Conservation (phyloP, 495 filamentous ascomycete species). For the Neurospora sp. region DNA sequence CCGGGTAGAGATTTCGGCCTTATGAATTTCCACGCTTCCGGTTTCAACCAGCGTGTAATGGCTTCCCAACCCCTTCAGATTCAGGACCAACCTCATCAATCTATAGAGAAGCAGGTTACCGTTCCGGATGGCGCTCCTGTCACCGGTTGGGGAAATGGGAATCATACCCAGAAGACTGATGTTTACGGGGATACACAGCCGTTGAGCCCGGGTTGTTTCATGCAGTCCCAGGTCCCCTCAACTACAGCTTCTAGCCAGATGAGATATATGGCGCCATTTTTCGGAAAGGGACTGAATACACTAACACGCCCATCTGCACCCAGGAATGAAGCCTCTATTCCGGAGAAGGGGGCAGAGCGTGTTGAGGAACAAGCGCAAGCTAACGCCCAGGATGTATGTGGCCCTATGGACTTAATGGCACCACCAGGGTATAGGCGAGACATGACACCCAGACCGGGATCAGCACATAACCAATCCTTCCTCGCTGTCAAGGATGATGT, state of each 20-base stretch:
- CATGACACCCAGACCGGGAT: slow-evolving; percentile 3
- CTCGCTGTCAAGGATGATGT: slow-evolving; percentile 12
- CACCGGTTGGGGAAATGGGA: slow-evolving; percentile 27
- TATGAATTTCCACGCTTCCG: slow-evolving; percentile 18
- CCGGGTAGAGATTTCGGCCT: slow-evolving; percentile 33
- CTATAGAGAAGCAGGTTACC: neutral
- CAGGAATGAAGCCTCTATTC: slow-evolving; percentile 20
- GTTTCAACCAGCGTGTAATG: slow-evolving; percentile 7
- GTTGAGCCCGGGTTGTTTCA: slow-evolving; percentile 39
- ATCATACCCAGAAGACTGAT: slow-evolving; percentile 24
- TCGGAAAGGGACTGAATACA: slow-evolving; percentile 36
- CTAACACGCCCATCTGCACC: slow-evolving; percentile 28
- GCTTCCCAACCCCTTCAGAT: slow-evolving; percentile 9
- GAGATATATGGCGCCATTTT: slow-evolving; percentile 38
- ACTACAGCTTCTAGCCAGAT: slow-evolving; percentile 35
- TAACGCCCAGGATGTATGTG: neutral
- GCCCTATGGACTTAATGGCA: neutral
- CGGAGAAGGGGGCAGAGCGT: slow-evolving; percentile 9
- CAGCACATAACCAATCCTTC: slow-evolving; percentile 4
- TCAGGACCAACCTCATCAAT: slow-evolving; percentile 2
- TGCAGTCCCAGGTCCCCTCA: slow-evolving; percentile 36
- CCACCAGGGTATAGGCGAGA: neutral
- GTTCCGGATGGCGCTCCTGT: neutral
- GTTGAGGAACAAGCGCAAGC: slow-evolving; percentile 13
- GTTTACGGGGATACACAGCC: slow-evolving; percentile 25